Evolutionary conservation across 441 rosid species (phyloP).

Genomic region (Brassica hybrid): DNA sequence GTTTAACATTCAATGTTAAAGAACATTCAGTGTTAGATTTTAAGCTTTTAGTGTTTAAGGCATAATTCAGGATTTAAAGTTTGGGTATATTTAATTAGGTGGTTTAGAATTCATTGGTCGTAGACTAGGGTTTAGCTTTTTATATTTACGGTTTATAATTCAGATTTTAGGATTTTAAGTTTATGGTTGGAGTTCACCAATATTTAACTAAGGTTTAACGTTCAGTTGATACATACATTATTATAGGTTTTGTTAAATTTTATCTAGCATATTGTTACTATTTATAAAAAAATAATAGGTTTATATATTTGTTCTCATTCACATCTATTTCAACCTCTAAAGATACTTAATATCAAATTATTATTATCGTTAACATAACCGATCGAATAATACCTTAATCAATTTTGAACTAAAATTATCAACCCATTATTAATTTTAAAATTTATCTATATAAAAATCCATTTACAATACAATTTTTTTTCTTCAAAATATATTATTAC

Average conservation of each 20-base stretch:
- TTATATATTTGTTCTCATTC: background rate
- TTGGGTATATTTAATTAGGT: background rate
- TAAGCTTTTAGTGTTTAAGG: background rate
- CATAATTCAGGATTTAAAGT: background rate
- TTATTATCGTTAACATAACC: background rate
- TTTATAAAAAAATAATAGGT: background rate
- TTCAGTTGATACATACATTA: too few relatives aligned
- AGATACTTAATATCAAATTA: background rate
- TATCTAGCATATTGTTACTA: background rate
- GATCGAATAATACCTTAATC: background rate
- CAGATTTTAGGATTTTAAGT: background rate
- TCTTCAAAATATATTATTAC: background rate
- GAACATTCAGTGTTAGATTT: background rate
- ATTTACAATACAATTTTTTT: too few relatives aligned
- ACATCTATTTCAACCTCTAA: background rate
- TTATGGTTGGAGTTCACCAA: background rate
- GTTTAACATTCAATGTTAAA: background rate
- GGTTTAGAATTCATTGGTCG: background rate
- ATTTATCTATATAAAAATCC: background rate
- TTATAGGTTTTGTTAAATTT: too few relatives aligned
- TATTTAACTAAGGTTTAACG: background rate
- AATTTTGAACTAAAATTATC: too few relatives aligned
- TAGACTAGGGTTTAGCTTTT: background rate
- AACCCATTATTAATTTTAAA: background rate
- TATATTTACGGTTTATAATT: background rate